These are phyloP conservation scores for Cenchrus americanus DNA, from an alignment of 176 grass and related monocot genomes.

Conservation along the genomic window DNA sequence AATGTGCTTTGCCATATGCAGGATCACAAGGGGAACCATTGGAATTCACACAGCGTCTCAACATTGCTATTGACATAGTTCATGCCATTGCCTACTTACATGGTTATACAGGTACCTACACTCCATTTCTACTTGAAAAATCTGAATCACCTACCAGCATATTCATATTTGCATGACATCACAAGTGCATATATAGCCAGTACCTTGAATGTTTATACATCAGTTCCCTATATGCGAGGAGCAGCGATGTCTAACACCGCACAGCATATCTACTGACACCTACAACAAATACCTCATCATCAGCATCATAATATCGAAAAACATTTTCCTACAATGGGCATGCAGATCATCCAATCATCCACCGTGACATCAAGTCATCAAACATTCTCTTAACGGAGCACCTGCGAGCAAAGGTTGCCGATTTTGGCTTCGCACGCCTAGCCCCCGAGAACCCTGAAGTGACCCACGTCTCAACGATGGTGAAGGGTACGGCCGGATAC, in stretches of 20 bases:
- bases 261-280: not conserved
- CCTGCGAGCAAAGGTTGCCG: conserved; percentile 81
- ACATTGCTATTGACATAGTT: conserved; percentile 82
- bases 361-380: conserved; percentile 89
- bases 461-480: conserved; percentile 81
- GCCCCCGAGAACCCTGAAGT: conserved; percentile 59
- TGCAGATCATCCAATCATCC: conserved; percentile 93
- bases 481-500: conserved; percentile 92
- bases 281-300: not conserved
- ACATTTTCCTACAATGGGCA: conserved; percentile 8
- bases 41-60: conserved; percentile 74
- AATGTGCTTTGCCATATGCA: conserved; percentile 36
- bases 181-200: not conserved
- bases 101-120: conserved; percentile 66
- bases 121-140: conserved; percentile 10
- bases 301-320: conserved; percentile 20
- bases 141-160: not conserved
- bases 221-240: conserved; percentile 13
- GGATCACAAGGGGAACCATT: conserved; percentile 55
- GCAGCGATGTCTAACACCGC: not conserved
- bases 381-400: conserved; percentile 85
- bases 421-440: conserved; percentile 85
- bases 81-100: conserved; percentile 89
- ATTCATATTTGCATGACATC: not conserved
- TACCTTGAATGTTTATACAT: conserved; percentile 1